phyloP scores from a whole-genome alignment of 495 filamentous ascomycete species.

The Filosporella fistucella region DNA sequence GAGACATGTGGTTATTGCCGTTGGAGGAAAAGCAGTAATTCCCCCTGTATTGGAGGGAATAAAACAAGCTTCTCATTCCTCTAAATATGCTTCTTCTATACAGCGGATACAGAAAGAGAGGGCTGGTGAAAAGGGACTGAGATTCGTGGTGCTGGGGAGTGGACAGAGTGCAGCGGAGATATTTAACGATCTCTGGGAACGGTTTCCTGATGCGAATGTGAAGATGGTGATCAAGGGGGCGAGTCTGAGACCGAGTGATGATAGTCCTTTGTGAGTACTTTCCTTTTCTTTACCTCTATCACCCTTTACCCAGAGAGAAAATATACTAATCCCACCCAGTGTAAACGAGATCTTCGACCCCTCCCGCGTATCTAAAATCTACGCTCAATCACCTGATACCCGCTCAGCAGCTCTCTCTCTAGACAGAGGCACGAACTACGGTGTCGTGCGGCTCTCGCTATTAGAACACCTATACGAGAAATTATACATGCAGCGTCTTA shows the following conservation, averaged over 20 bases:
- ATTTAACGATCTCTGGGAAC: conserved; percentile 79
- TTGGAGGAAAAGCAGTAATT: conserved; percentile 77
- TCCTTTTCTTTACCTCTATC: conserved; percentile 45
- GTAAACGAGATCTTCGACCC: conserved; percentile 98
- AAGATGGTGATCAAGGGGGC: conserved; percentile 71
- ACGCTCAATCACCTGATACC: conserved; percentile 52
- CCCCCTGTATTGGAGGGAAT: conserved; percentile 35
- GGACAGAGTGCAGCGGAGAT: conserved; percentile 96
- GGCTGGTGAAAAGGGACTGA: conserved; percentile 6
- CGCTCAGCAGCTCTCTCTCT: conserved; percentile 57
- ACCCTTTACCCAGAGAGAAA: neutral
- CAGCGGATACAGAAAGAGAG: conserved; percentile 45
- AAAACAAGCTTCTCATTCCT: conserved; percentile 75
- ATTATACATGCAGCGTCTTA: conserved; percentile 78
- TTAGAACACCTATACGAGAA: conserved; percentile 82
- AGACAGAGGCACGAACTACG: conserved; percentile 84
- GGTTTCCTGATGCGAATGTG: conserved; percentile 77
- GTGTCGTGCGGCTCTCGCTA: conserved; percentile 81
- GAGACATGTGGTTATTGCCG: conserved; percentile 79
- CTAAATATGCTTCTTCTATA: conserved; percentile 68
- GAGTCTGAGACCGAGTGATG: conserved; percentile 85
- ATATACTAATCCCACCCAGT: conserved; percentile 37
- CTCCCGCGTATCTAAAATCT: conserved; percentile 69
- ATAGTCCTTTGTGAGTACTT: conserved; percentile 69
- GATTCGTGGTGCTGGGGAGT: conserved; percentile 76